A percentile compares a stretch with the other conserved stretches of the same genome.
Evolutionary conservation across 2,329 filamentous ascomycete genomes (phyloP).

Genomic region (Penicillium sp.): DNA sequence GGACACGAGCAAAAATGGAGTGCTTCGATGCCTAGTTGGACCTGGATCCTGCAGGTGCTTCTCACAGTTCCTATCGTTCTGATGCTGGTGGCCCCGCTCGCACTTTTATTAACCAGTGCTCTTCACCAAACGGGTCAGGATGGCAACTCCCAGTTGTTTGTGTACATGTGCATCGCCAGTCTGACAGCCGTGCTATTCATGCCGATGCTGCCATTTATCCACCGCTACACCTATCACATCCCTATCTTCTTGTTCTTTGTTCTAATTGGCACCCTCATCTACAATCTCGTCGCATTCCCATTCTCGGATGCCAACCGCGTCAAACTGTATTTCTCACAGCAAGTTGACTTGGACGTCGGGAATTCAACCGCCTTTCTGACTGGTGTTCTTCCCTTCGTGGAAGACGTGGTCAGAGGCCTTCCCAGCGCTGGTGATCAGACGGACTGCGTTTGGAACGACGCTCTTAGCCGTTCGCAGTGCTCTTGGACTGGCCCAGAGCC

Average conservation of each 20-base stretch:
- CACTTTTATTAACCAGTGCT: constrained; percentile 69
- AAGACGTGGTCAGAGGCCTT: constrained; percentile 65
- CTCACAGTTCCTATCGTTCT: constrained; percentile 76
- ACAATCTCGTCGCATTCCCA: constrained; percentile 84
- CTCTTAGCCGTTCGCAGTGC: constrained; percentile 58
- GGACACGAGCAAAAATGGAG: constrained; percentile 85
- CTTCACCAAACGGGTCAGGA: constrained; percentile 82
- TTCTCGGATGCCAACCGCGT: constrained; percentile 78
- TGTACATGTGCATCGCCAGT: constrained; percentile 69
- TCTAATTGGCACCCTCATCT: constrained; percentile 74
- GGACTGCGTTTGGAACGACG: constrained; percentile 17
- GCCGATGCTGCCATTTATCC: constrained; percentile 79
- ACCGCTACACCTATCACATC: constrained; percentile 80
- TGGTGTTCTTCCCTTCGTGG: constrained; percentile 68
- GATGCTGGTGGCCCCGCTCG: constrained; percentile 74
- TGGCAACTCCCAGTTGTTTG: constrained; percentile 69
- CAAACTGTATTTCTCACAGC: constrained; percentile 86
- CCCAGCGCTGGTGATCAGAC: constrained; percentile 68
- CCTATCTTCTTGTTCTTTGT: constrained; percentile 74
- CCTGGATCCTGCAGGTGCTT: constrained; percentile 85
- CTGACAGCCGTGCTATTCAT: constrained; percentile 72
- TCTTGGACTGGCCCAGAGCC: constrained; percentile 70
- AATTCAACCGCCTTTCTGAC: constrained; percentile 68
- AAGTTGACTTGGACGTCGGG: constrained; percentile 73
- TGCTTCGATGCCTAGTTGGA: constrained; percentile 72